phyloP scores from a whole-genome alignment of 768 basidiomycete genomes.

The Tephrocybe sp. region DNA sequence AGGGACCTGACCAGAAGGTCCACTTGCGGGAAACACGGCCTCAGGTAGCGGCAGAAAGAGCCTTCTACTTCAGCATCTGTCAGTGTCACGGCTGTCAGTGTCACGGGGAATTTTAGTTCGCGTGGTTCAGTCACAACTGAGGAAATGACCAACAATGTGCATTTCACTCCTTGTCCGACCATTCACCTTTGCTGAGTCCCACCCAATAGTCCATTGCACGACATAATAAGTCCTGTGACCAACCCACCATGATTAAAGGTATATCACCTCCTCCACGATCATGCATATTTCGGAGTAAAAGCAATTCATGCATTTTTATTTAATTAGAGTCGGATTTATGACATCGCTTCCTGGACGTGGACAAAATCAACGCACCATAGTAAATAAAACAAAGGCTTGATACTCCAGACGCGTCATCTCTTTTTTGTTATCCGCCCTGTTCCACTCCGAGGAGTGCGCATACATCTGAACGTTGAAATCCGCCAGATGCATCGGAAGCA shows the following conservation, averaged over 20 bases:
- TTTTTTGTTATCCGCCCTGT: conserved; percentile 12
- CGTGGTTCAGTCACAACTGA: too few species aligned
- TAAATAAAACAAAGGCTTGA: neutral
- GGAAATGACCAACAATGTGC: conserved; percentile 13
- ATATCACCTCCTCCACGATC: conserved; percentile 27
- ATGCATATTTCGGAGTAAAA: conserved; percentile 27
- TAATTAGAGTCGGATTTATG: neutral
- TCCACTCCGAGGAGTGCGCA: conserved; percentile 16
- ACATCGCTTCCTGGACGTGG: neutral
- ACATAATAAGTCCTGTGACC: neutral
- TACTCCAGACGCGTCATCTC: conserved; percentile 1
- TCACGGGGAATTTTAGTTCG: too few species aligned
- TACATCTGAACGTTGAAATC: conserved; percentile 26
- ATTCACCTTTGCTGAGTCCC: conserved; percentile 19
- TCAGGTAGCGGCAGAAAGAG: neutral
- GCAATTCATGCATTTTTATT: conserved; percentile 18
- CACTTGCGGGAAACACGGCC: conserved; percentile 20
- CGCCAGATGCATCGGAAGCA: conserved; percentile 22
- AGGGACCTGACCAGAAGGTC: conserved; percentile 22
- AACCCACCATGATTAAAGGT: neutral
- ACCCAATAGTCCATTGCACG: conserved; percentile 25
- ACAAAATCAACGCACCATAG: neutral
- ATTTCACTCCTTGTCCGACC: conserved; percentile 17
- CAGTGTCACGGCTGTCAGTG: too few species aligned
- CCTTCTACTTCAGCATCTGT: conserved; percentile 13